Percentiles rank a stretch among this genome's conserved stretches.
Conservation (phyloP, 225 moss, liverwort and hornwort species). For the Pleurozium schreberi region DNA sequence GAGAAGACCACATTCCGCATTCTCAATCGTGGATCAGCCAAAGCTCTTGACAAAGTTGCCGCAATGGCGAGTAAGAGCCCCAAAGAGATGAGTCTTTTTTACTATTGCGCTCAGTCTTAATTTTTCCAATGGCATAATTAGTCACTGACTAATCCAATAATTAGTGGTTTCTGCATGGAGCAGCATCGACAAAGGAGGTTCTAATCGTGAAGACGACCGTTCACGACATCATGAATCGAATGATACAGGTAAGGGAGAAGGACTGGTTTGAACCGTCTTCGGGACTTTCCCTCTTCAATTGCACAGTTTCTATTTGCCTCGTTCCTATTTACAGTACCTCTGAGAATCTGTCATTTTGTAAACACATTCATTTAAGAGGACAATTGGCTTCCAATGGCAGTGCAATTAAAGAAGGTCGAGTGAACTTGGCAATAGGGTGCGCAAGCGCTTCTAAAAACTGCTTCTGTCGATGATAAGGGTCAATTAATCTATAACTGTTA, state of each 20-base stretch:
- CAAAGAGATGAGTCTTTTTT: neutral
- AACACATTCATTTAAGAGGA: neutral
- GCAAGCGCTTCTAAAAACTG: neutral
- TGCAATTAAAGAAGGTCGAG: neutral
- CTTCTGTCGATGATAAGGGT: neutral
- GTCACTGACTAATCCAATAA: neutral
- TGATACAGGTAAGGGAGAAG: conserved; percentile 28
- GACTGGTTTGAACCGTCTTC: neutral
- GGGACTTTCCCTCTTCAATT: neutral
- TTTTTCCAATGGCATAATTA: neutral
- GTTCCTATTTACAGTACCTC: neutral
- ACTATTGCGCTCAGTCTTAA: neutral
- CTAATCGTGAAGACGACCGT: conserved; percentile 49
- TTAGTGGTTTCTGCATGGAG: neutral
- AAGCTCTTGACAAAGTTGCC: conserved; percentile 57
- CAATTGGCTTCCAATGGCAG: neutral
- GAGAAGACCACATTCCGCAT: conserved; percentile 42
- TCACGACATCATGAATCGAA: conserved; percentile 39
- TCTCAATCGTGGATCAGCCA: conserved; percentile 54
- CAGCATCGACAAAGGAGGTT: conserved; percentile 31
- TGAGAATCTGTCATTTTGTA: neutral
- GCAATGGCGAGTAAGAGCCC: conserved; percentile 13
- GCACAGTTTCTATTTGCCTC: neutral
- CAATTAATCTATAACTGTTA: neutral
- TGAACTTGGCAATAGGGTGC: neutral